Conservation (phyloP, 2,329 filamentous ascomycete genomes). For the Cladosporium sp. region DNA sequence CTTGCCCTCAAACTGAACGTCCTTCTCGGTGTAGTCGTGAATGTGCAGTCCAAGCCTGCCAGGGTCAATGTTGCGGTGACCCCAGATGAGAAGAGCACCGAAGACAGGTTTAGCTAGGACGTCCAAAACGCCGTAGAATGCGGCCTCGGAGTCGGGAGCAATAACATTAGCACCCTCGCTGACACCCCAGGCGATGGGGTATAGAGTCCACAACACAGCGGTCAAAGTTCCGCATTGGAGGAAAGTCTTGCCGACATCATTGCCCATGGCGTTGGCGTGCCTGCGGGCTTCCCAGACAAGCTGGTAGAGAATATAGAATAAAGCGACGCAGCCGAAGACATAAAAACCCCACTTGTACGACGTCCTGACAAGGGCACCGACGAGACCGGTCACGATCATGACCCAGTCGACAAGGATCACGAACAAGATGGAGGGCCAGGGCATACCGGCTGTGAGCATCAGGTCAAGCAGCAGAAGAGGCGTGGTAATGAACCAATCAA, state of each 20-base stretch:
- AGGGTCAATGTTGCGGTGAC: slow-evolving; percentile 60
- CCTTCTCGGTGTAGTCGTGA: slow-evolving; percentile 44
- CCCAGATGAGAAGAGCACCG: slow-evolving; percentile 56
- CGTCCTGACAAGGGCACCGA: slow-evolving; percentile 60
- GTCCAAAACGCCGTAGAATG: slow-evolving; percentile 67
- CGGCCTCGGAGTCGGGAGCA: slow-evolving; percentile 60
- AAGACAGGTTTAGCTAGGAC: slow-evolving; percentile 63
- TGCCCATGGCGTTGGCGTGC: slow-evolving; percentile 53
- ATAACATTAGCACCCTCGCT: slow-evolving; percentile 63
- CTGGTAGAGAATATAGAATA: slow-evolving; percentile 59
- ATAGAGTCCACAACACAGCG: slow-evolving; percentile 60
- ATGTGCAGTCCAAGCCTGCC: slow-evolving; percentile 52
- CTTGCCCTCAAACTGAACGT: slow-evolving; percentile 18
- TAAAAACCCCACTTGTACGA: slow-evolving; percentile 68
- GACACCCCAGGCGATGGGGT: slow-evolving; percentile 61
- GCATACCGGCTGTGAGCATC: slow-evolving; percentile 60
- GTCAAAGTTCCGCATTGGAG: slow-evolving; percentile 55
- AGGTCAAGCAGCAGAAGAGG: slow-evolving; percentile 60
- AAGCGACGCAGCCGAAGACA: slow-evolving; percentile 49
- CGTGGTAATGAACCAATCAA: slow-evolving; percentile 52
- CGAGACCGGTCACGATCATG: slow-evolving; percentile 64
- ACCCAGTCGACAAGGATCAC: slow-evolving; percentile 60
- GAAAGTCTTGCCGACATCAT: slow-evolving; percentile 52
- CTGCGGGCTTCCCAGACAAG: slow-evolving; percentile 54
- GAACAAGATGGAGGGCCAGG: slow-evolving; percentile 60